Evolutionary conservation across 768 basidiomycete species (phyloP).

Genomic region (Clavaria fumosa): DNA sequence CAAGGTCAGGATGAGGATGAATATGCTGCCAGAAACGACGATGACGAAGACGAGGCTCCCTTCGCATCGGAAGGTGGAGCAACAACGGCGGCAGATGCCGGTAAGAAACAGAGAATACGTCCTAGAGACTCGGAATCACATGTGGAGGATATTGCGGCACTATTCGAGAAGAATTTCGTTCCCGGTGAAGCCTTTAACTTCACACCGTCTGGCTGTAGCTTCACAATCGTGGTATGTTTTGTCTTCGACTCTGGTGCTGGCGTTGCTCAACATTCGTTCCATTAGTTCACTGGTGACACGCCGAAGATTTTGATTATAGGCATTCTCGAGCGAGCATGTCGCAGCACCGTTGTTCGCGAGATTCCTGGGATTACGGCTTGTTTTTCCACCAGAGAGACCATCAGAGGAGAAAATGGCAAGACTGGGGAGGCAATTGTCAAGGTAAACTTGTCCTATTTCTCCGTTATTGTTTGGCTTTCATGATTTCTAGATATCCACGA

Average conservation of each 20-base stretch:
- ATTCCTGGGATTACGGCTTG: slow-evolving; percentile 81
- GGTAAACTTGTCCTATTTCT: slow-evolving; percentile 19
- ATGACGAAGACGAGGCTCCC: slow-evolving; percentile 39
- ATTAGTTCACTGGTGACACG: slow-evolving; percentile 74
- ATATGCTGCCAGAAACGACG: slow-evolving; percentile 37
- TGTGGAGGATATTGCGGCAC: slow-evolving; percentile 1
- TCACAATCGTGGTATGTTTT: slow-evolving; percentile 76
- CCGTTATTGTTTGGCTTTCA: neutral
- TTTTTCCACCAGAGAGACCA: slow-evolving; percentile 55
- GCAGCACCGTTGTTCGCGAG: slow-evolving; percentile 74
- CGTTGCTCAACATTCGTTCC: too few species aligned
- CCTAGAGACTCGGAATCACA: neutral
- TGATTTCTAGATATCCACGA: slow-evolving; percentile 54
- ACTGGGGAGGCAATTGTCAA: slow-evolving; percentile 24
- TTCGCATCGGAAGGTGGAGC: slow-evolving; percentile 31
- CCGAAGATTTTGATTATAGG: slow-evolving; percentile 92
- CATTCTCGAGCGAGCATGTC: slow-evolving; percentile 78
- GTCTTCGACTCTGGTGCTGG: too few species aligned
- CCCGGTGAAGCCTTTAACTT: slow-evolving; percentile 65
- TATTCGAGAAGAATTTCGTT: slow-evolving; percentile 42
- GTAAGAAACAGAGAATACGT: neutral
- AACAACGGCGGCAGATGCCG: neutral
- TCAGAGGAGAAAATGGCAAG: slow-evolving; percentile 29
- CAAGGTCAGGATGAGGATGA: slow-evolving; percentile 37
- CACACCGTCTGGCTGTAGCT: slow-evolving; percentile 47